Evolutionary conservation across 2,329 filamentous ascomycete species (phyloP).

Genomic region (Ophiocordyceps unilateralis): DNA sequence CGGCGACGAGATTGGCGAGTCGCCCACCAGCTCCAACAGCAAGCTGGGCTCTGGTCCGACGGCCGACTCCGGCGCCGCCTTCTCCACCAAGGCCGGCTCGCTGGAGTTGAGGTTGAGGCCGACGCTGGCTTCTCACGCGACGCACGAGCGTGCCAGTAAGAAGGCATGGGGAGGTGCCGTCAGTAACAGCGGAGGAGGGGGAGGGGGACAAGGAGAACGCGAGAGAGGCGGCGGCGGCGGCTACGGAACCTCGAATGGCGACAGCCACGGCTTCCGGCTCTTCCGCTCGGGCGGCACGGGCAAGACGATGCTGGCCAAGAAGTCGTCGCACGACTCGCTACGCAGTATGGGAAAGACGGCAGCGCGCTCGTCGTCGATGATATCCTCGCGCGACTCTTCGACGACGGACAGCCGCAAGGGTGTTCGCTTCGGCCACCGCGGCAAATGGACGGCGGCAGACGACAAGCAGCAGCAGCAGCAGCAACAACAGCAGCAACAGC

Average conservation of each 20-base stretch:
- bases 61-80: slow-evolving; percentile 15
- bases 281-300: slow-evolving; percentile 27
- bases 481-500: slow-evolving; percentile 17
- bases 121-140: slow-evolving; percentile 48
- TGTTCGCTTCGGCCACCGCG: neutral
- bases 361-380: slow-evolving; percentile 26
- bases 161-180: slow-evolving; percentile 22
- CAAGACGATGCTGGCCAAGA: slow-evolving; percentile 27
- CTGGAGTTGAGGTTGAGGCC: slow-evolving; percentile 71
- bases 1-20: slow-evolving; percentile 32
- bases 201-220: neutral
- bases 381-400: slow-evolving; percentile 13
- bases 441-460: slow-evolving; percentile 19
- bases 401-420: neutral
- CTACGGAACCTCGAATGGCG: slow-evolving; percentile 23
- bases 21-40: slow-evolving; percentile 19
- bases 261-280: slow-evolving; percentile 33
- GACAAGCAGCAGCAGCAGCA: slow-evolving; percentile 15
- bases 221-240: neutral
- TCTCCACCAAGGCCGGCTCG: slow-evolving; percentile 49
- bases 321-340: slow-evolving; percentile 39
- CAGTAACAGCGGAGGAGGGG: neutral
- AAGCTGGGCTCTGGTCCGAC: slow-evolving; percentile 20
- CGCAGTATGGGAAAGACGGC: slow-evolving; percentile 22
- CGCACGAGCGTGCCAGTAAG: slow-evolving; percentile 16